A percentile compares a stretch with the other conserved stretches of the same genome.
These are phyloP conservation scores for Penicillium riverlandense DNA, from an alignment of 495 filamentous ascomycete species.

Conservation along the genomic window DNA sequence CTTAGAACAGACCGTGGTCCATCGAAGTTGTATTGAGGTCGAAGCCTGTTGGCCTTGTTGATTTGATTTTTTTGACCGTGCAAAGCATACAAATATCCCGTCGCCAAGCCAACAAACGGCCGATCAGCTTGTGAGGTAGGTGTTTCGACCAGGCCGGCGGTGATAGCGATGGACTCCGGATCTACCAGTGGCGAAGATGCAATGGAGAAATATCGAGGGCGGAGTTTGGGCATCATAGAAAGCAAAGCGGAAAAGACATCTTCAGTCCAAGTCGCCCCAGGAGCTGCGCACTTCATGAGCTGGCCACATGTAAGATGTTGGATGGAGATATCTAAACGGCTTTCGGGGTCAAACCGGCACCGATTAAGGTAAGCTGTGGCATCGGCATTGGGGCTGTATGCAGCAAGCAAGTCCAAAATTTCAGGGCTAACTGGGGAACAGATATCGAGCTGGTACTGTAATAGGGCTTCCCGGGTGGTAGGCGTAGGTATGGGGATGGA, in stretches of 20 bases:
- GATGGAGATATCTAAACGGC: constrained; percentile 3
- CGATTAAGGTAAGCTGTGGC: constrained; percentile 13
- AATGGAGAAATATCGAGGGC: constrained; percentile 37
- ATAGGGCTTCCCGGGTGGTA: constrained; percentile 20
- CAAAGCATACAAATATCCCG: not conserved
- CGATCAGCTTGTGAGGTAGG: not conserved
- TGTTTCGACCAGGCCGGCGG: constrained; percentile 16
- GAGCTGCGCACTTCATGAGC: constrained; percentile 7
- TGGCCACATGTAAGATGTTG: constrained; percentile 20
- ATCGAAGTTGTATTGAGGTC: constrained; percentile 8
- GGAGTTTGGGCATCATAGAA: constrained; percentile 16
- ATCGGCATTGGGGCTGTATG: constrained; percentile 17
- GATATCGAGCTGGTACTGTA: constrained; percentile 32
- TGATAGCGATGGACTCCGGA: constrained; percentile 18
- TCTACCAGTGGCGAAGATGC: constrained; percentile 29
- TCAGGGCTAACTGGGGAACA: constrained; percentile 27
- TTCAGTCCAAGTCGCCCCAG: constrained; percentile 8
- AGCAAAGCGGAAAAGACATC: constrained; percentile 26
- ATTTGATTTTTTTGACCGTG: not conserved
- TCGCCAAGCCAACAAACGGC: constrained; percentile 16
- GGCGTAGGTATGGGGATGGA: constrained; percentile 21
- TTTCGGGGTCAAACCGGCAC: constrained; percentile 6
- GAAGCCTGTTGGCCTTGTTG: constrained; percentile 18
- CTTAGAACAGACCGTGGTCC: not conserved
- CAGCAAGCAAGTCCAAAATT: constrained; percentile 12